Percentiles rank a stretch among this genome's conserved stretches.
Evolutionary conservation across 2,329 filamentous ascomycete genomes (phyloP).

Genomic region (Cercospora sojina): DNA sequence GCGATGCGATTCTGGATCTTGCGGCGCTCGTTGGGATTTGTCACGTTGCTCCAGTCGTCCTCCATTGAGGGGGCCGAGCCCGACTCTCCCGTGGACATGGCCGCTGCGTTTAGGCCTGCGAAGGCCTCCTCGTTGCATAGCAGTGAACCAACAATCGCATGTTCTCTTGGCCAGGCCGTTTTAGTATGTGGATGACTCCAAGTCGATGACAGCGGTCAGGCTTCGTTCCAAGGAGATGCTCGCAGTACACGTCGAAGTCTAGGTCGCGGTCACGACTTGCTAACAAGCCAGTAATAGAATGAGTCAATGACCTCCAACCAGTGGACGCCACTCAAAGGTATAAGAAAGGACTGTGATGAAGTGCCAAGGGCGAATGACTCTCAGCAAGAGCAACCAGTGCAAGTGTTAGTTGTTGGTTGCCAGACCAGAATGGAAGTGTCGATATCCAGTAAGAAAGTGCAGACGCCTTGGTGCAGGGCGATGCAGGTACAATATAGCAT

Average conservation of each 20-base stretch:
- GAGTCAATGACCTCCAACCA: not conserved
- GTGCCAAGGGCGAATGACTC: constrained; percentile 6
- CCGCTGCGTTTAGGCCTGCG: constrained; percentile 6
- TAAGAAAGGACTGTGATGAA: constrained; percentile 2
- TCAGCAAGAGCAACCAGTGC: constrained; percentile 18
- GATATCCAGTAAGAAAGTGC: constrained; percentile 8
- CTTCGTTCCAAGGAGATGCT: no score
- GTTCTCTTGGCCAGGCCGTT: not conserved
- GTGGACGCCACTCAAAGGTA: not conserved
- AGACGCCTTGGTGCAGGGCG: constrained; percentile 15
- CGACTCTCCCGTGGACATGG: constrained; percentile 27
- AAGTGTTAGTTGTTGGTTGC: constrained; percentile 11
- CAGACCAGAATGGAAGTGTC: constrained; percentile 5
- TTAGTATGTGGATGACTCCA: not conserved
- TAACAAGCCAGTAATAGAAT: not conserved
- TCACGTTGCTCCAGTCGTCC: constrained; percentile 70
- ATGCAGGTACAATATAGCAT: constrained; percentile 25
- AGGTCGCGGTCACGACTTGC: not conserved
- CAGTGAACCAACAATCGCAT: not conserved
- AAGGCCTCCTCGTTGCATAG: constrained; percentile 16
- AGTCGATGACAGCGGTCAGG: not conserved
- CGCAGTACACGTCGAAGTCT: not conserved
- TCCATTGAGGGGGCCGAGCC: constrained; percentile 23
- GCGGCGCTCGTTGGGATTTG: constrained; percentile 68
- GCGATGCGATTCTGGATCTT: constrained; percentile 75